These are phyloP conservation scores for Pseudotulostoma volvatum DNA, from an alignment of 495 filamentous ascomycete genomes.

Conservation along the genomic window DNA sequence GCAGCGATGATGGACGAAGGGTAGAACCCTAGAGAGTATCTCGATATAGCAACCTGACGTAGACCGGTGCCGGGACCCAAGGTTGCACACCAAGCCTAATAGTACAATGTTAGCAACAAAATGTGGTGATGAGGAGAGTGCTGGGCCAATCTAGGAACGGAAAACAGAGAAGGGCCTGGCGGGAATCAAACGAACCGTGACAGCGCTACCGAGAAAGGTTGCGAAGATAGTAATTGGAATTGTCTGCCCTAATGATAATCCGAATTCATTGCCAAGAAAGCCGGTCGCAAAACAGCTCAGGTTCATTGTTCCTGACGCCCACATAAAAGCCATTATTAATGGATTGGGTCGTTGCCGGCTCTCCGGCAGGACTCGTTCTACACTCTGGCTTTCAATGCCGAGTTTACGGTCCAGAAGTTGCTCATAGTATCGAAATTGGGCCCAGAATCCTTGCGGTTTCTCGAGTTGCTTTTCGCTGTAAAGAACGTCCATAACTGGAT, in stretches of 20 bases:
- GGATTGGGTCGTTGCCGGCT: conserved; percentile 15
- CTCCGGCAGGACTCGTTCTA: conserved; percentile 35
- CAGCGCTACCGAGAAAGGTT: conserved; percentile 20
- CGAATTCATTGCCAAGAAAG: conserved; percentile 22
- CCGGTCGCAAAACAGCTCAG: conserved; percentile 33
- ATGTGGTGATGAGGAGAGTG: too few species aligned
- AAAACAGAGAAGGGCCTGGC: conserved; percentile 5
- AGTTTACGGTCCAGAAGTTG: conserved; percentile 33
- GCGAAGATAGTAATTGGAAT: conserved; percentile 22
- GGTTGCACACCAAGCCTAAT: conserved; percentile 29
- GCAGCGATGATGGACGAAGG: conserved; percentile 29
- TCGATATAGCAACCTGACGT: conserved; percentile 34
- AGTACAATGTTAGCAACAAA: conserved; percentile 14
- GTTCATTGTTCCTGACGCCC: conserved; percentile 39
- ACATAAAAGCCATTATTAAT: conserved; percentile 33
- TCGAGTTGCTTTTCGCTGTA: too few species aligned
- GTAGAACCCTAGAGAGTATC: conserved; percentile 41
- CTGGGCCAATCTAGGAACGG: too few species aligned
- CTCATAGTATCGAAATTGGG: conserved; percentile 27
- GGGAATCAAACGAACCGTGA: conserved; percentile 29
- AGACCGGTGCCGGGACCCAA: conserved; percentile 35
- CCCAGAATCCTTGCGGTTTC: background rate
- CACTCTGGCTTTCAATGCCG: conserved; percentile 36
- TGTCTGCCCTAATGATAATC: conserved; percentile 18
- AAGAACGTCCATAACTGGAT: too few species aligned